phyloP scores from a whole-genome alignment of 2,329 filamentous ascomycete species.

The Myriosclerotinia curreyana region DNA sequence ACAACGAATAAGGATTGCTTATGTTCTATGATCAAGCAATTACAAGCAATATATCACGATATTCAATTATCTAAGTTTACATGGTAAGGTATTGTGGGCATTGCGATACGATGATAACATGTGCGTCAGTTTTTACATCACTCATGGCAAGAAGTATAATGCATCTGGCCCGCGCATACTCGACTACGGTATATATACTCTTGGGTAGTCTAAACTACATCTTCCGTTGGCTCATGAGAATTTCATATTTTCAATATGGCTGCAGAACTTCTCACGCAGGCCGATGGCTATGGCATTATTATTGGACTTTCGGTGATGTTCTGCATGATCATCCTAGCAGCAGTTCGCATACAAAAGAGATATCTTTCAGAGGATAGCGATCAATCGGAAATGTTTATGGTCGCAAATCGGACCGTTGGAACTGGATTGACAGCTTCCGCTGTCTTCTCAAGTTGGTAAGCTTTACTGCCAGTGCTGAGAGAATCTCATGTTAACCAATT shows the following conservation, averaged over 20 bases:
- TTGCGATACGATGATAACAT: slow-evolving; percentile 6
- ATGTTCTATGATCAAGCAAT: neutral
- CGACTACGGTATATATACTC: slow-evolving; percentile 1
- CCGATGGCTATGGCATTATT: slow-evolving; percentile 46
- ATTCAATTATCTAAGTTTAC: neutral
- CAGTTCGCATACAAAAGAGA: slow-evolving; percentile 46
- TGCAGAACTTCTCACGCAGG: slow-evolving; percentile 4
- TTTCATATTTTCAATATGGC: neutral
- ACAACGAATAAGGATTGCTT: neutral
- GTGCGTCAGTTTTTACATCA: slow-evolving; percentile 1
- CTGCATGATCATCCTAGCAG: slow-evolving; percentile 46
- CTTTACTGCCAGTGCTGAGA: neutral
- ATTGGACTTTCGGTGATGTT: slow-evolving; percentile 49
- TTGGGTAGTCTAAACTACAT: neutral
- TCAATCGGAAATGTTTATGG: slow-evolving; percentile 44
- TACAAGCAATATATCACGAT: neutral
- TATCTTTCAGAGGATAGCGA: slow-evolving; percentile 45
- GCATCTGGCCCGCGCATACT: neutral
- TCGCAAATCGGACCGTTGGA: slow-evolving; percentile 28
- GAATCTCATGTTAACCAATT: neutral
- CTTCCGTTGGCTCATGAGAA: neutral
- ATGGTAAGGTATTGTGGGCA: neutral
- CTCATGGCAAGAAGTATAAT: neutral
- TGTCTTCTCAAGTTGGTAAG: slow-evolving; percentile 24
- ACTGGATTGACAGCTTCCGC: slow-evolving; percentile 28